phyloP scores from a whole-genome alignment of 768 basidiomycete species.

The Cubamyces sp. region DNA sequence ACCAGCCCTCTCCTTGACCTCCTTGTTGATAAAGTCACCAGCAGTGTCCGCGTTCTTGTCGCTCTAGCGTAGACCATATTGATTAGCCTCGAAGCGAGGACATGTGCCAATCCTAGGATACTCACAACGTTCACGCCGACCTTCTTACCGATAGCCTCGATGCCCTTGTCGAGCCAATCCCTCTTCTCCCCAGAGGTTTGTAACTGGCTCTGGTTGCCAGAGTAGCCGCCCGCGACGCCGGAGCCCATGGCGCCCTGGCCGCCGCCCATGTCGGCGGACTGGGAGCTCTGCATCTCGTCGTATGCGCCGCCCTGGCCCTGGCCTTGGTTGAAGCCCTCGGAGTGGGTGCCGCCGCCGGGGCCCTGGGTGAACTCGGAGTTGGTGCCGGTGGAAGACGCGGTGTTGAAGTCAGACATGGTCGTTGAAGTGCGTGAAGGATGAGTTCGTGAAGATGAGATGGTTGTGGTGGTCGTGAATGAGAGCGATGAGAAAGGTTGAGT shows the following conservation, averaged over 20 bases:
- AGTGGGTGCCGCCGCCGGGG: constrained; percentile 19
- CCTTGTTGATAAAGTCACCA: constrained; percentile 34
- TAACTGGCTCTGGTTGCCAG: constrained; percentile 12
- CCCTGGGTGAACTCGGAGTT: constrained; percentile 24
- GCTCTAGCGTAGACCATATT: constrained; percentile 22
- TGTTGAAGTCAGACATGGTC: constrained; percentile 21
- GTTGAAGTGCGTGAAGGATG: too few species aligned
- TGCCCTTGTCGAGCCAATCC: constrained; percentile 37
- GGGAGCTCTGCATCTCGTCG: constrained; percentile 26
- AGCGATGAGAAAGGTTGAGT: not conserved
- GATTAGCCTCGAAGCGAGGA: not conserved
- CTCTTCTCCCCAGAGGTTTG: constrained; percentile 26
- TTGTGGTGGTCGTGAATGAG: not conserved
- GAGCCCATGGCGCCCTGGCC: constrained; percentile 32
- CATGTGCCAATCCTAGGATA: not conserved
- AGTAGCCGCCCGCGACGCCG: constrained; percentile 33
- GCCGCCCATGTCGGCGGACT: constrained; percentile 30
- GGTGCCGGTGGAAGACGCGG: constrained; percentile 16
- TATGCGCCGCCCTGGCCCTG: constrained; percentile 27
- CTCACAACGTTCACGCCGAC: constrained; percentile 31
- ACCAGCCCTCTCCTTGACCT: constrained; percentile 29
- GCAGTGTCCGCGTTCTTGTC: constrained; percentile 32
- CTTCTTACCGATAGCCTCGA: constrained; percentile 29
- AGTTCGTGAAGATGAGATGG: constrained; percentile 7
- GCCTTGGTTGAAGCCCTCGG: constrained; percentile 28